A percentile compares a stretch with the other conserved stretches of the same genome.
phyloP scores from a whole-genome alignment of 352 stramenopile genomes.

The Pythium brachiatum region DNA sequence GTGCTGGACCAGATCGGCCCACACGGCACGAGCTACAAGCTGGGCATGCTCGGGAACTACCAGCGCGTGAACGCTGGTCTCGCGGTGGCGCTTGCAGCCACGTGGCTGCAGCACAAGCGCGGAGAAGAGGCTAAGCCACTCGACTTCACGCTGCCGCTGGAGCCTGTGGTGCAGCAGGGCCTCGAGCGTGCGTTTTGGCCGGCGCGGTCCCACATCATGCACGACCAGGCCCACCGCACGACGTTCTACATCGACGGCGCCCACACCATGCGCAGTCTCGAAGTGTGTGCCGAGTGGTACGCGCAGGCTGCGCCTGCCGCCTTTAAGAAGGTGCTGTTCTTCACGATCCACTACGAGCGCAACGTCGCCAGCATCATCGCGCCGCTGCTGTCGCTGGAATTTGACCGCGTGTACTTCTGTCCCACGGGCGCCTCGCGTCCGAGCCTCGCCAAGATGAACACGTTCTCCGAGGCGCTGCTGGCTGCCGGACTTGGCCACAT shows the following conservation, averaged over 20 bases:
- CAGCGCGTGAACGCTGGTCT: conserved; percentile 81
- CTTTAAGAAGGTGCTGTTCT: conserved; percentile 54
- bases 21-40: conserved; percentile 30
- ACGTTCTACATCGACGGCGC: conserved; percentile 86
- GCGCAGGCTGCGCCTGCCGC: conserved; percentile 23
- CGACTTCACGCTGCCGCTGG: conserved; percentile 35
- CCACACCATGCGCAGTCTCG: conserved; percentile 81
- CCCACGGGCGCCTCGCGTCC: conserved; percentile 59
- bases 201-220: conserved; percentile 64
- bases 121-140: conserved; percentile 13
- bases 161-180: conserved; percentile 43
- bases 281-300: conserved; percentile 78
- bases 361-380: conserved; percentile 68
- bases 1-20: conserved; percentile 48
- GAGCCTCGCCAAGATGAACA: conserved; percentile 62
- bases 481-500: conserved; percentile 36
- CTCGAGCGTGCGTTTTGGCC: conserved; percentile 76
- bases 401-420: conserved; percentile 79
- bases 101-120: conserved; percentile 46
- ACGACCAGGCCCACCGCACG: conserved; percentile 38
- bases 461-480: conserved; percentile 60
- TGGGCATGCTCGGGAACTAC: conserved; percentile 70
- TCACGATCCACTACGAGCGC: conserved; percentile 84
- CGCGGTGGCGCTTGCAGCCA: conserved; percentile 56
- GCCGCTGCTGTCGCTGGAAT: conserved; percentile 54